Base-by-base conservation (phyloP, 2,329 filamentous ascomycete species). In the Clonostachys chloroleuca region DNA sequence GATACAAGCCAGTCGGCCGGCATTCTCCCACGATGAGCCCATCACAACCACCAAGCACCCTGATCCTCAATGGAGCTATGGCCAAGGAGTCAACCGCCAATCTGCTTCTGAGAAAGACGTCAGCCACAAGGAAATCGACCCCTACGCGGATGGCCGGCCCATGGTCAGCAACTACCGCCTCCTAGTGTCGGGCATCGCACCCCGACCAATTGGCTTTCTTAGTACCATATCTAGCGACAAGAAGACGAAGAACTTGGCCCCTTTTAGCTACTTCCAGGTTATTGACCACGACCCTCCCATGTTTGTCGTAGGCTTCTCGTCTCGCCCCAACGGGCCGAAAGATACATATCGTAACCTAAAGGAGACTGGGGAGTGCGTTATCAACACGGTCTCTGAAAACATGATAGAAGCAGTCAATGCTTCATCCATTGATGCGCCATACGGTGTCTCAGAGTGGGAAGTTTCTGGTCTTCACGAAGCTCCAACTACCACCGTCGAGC, bases 381-480 rank as follows among this genome's bases (percentile, higher is more conserved):
- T 95, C 65, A 95, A 91, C 66, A 87, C 94, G 52, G 86, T 95
- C 55, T 82, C 78, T 3, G 89, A 94, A 67, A 80, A 84, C 61
- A 92, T 84, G 62, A 63, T 91, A 55, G 89, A 95, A 68, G 89
- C 90, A 0, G 89, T 89, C 24, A 95, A 94, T 61, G 78, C 81
- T 12, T 81, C 84, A 2, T 77, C 77, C 12, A 80, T 94, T 56
- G 88, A 94, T 62, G 79, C 87, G 0, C 89, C 90, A 0, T 83
- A 83, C 51, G 87, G 86, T 0, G 67, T 80, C 4, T 86, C 80
- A 3, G 90, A 95, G 64, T 95, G 89, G 88, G 74, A 77, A 1
- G 66, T 90, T 35, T 81, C 78, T 35, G 89, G 89, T 2, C 51
- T 63, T 7, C 51, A 51, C 9, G 55, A 57, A 35, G 59, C 51